Conservation (phyloP, 371 early-diverging fungal genomes). For the Rhizomucor pusillus region DNA sequence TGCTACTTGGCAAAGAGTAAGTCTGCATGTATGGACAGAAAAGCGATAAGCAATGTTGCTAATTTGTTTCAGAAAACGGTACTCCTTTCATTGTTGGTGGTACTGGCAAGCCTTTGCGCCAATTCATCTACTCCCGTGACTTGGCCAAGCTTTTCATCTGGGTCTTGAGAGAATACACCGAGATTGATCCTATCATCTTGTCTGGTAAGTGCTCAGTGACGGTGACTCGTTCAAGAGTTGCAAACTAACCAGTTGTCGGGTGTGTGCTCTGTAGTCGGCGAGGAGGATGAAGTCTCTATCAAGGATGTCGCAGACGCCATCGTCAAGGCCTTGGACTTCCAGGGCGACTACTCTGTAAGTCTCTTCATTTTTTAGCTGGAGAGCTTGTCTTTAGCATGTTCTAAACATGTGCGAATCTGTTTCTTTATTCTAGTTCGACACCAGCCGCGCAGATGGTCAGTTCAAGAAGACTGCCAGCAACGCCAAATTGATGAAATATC, state of each 20-base stretch:
- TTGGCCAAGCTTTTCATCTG: conserved; percentile 83
- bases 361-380: neutral
- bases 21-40: conserved; percentile 4
- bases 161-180: conserved; percentile 77
- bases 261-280: conserved; percentile 53
- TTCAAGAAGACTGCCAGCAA: conserved; percentile 87
- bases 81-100: conserved; percentile 79
- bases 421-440: conserved; percentile 57
- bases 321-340: conserved; percentile 67
- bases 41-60: neutral
- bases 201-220: conserved; percentile 61
- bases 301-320: conserved; percentile 78
- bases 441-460: conserved; percentile 81
- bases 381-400: too few relatives aligned
- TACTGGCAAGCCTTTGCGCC: conserved; percentile 81
- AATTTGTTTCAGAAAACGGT: conserved; percentile 50
- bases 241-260: neutral
- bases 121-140: conserved; percentile 86
- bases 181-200: conserved; percentile 81
- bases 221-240: neutral
- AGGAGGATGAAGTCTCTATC: conserved; percentile 81
- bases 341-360: conserved; percentile 57
- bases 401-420: conserved; percentile 1
- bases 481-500: conserved; percentile 68
- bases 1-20: conserved; percentile 77